Conservation (phyloP, 768 basidiomycete genomes). For the Macrolepiota fuliginosa region DNA sequence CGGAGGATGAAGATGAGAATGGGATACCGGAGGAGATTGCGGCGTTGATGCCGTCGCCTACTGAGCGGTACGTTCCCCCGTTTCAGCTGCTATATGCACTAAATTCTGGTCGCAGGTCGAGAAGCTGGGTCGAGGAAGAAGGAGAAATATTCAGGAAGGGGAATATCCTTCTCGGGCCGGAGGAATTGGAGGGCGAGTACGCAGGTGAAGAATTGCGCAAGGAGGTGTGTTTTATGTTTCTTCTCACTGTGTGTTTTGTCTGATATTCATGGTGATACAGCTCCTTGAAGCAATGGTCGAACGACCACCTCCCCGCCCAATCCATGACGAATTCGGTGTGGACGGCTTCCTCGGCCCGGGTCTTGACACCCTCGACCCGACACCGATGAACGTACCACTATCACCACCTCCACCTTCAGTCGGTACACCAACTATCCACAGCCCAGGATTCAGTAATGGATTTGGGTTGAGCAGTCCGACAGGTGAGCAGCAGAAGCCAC, state of each 20-base stretch:
- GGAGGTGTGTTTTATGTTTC: constrained; percentile 46
- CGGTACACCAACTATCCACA: constrained; percentile 12
- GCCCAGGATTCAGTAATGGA: constrained; percentile 1
- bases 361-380: constrained; percentile 14
- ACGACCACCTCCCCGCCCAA: constrained; percentile 72
- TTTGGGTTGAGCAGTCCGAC: constrained; percentile 5
- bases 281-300: constrained; percentile 85
- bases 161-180: constrained; percentile 70
- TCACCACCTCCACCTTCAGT: constrained; percentile 26
- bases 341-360: constrained; percentile 28
- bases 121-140: constrained; percentile 89
- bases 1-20: constrained; percentile 55
- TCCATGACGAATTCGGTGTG: constrained; percentile 59
- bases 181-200: constrained; percentile 88
- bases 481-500: constrained; percentile 32
- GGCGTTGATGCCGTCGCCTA: constrained; percentile 34
- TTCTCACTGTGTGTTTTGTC: background rate
- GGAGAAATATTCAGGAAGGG: constrained; percentile 96
- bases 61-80: constrained; percentile 44
- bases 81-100: background rate
- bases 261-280: constrained; percentile 31
- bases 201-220: constrained; percentile 85
- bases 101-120: constrained; percentile 42
- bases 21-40: constrained; percentile 35
- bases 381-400: constrained; percentile 11